Conservation (phyloP, 495 filamentous ascomycete species). For the Darksidea phi region DNA sequence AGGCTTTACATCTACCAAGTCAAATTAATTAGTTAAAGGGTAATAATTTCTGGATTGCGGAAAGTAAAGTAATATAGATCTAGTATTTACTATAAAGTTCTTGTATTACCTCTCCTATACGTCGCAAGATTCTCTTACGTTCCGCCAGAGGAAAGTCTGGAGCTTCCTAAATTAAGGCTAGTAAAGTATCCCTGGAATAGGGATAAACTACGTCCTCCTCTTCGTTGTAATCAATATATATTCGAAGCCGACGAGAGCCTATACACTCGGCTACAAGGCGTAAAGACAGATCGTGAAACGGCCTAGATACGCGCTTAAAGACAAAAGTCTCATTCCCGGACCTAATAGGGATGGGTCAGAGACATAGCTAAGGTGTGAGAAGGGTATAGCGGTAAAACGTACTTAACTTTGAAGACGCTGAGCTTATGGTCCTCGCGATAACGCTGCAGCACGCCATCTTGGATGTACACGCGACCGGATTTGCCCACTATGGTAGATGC, state of each 20-base stretch:
- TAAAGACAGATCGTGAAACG: constrained; percentile 37
- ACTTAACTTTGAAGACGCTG: constrained; percentile 40
- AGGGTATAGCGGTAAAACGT: constrained; percentile 32
- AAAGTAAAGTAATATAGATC: constrained; percentile 39
- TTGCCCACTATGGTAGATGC: constrained; percentile 37
- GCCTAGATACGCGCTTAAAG: constrained; percentile 38
- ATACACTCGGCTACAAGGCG: constrained; percentile 37
- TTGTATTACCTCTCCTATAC: constrained; percentile 39
- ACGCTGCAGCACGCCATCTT: constrained; percentile 37
- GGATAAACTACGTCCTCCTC: constrained; percentile 38
- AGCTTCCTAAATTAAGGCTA: constrained; percentile 36
- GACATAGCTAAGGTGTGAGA: constrained; percentile 28
- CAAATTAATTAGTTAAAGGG: too few relatives aligned
- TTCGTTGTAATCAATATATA: constrained; percentile 38
- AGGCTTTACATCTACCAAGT: constrained; percentile 43
- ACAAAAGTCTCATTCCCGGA: constrained; percentile 39
- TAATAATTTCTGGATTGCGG: constrained; percentile 18
- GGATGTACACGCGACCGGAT: constrained; percentile 39
- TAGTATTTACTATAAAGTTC: constrained; percentile 40
- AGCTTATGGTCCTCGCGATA: constrained; percentile 33
- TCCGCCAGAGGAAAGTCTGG: constrained; percentile 33
- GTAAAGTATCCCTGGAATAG: constrained; percentile 37
- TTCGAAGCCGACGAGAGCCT: constrained; percentile 39
- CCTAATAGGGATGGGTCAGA: constrained; percentile 34
- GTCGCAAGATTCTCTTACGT: constrained; percentile 38